Evolutionary conservation across 352 stramenopile genomes (phyloP).

Genomic region (Phytopythium montanum): DNA sequence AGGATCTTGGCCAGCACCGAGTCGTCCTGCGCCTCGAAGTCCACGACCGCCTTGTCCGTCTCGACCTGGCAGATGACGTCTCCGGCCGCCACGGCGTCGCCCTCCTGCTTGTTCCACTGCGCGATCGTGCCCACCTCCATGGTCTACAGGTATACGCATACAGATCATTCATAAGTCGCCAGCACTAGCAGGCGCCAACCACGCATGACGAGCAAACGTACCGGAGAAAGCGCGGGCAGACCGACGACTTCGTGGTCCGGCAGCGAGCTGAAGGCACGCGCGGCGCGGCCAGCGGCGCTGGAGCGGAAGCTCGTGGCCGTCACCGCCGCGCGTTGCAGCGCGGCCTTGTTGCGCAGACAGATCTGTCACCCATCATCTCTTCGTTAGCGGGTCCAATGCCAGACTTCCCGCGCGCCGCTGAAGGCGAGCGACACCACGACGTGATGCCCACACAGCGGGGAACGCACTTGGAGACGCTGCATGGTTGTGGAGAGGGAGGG

Average conservation of each 20-base stretch:
- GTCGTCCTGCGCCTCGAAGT: conserved; percentile 97
- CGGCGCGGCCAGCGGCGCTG: conserved; percentile 16
- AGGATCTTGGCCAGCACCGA: conserved; percentile 95
- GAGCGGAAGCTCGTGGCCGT: conserved; percentile 16
- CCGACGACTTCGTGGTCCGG: conserved; percentile 78
- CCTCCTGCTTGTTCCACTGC: conserved; percentile 92
- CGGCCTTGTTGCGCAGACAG: conserved; percentile 45
- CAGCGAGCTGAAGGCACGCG: conserved; percentile 47
- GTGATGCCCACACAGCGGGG: background rate
- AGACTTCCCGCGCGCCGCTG: background rate
- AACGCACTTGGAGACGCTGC: conserved; percentile 64
- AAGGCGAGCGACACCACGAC: background rate
- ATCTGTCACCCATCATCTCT: conserved; percentile 16
- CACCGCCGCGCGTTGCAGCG: conserved; percentile 47
- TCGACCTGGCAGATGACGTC: conserved; percentile 95
- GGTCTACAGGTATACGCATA: conserved; percentile 45
- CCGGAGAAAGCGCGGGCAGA: conserved; percentile 64
- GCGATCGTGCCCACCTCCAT: conserved; percentile 96
- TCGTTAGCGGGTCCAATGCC: background rate
- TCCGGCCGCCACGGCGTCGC: conserved; percentile 88
- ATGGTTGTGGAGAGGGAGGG: conserved; percentile 14
- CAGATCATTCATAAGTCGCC: too few species aligned
- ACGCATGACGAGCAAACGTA: conserved; percentile 15
- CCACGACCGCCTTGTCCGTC: conserved; percentile 98
- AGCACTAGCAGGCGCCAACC: too few species aligned